Evolutionary conservation across 352 stramenopile species (phyloP).

Genomic region (Globisporangium polare): DNA sequence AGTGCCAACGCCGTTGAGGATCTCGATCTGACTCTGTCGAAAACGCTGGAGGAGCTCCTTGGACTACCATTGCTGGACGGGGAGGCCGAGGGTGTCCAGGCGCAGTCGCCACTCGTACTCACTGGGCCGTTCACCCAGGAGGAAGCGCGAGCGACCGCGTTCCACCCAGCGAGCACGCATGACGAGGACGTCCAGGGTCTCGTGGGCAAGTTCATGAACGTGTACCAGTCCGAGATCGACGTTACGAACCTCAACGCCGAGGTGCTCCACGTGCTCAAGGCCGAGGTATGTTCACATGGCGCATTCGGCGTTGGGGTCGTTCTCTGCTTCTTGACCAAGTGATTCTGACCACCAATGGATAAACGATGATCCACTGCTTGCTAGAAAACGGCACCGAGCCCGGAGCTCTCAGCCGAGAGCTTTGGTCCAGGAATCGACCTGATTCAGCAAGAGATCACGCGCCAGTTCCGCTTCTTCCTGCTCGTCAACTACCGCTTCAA

Average conservation of each 20-base stretch:
- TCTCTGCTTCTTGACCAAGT: neutral
- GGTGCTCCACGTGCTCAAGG: slow-evolving; percentile 47
- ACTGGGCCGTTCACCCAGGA: neutral
- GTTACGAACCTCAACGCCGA: slow-evolving; percentile 36
- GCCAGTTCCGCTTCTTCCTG: slow-evolving; percentile 44
- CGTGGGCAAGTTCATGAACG: slow-evolving; percentile 41
- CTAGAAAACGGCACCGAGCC: slow-evolving; percentile 31
- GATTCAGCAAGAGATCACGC: slow-evolving; percentile 33
- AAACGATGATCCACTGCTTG: no score
- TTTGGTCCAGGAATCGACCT: slow-evolving; percentile 33
- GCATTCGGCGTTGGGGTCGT: neutral
- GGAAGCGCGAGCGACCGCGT: slow-evolving; percentile 10
- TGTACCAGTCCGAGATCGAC: slow-evolving; percentile 46
- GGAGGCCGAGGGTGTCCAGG: neutral
- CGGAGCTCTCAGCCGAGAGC: slow-evolving; percentile 40
- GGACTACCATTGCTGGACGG: neutral
- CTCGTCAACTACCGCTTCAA: slow-evolving; percentile 61
- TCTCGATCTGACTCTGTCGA: neutral
- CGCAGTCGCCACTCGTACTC: neutral
- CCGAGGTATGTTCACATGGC: slow-evolving; percentile 19
- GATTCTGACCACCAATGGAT: neutral
- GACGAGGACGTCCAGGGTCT: slow-evolving; percentile 31
- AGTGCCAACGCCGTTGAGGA: neutral
- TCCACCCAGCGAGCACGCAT: slow-evolving; percentile 14
- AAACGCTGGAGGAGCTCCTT: neutral